Percentiles rank a stretch among this genome's conserved stretches.
These are phyloP conservation scores for Termitomyces eurrhizus DNA, from an alignment of 768 basidiomycete genomes.

Conservation along the genomic window DNA sequence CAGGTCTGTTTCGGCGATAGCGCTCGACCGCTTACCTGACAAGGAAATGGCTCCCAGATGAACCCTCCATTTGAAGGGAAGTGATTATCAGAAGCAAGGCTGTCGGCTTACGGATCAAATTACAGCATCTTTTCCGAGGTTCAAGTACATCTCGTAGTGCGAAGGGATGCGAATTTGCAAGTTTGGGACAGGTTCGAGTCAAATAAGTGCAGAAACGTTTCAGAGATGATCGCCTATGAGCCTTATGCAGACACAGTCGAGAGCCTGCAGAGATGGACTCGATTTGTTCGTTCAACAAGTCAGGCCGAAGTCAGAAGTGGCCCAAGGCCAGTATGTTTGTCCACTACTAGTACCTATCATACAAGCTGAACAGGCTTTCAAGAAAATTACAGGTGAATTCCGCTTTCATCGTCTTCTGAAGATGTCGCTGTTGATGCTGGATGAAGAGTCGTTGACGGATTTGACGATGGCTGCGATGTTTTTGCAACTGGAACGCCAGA, in stretches of 20 bases:
- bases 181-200: background rate
- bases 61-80: background rate
- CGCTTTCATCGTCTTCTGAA: background rate
- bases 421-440: background rate
- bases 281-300: background rate
- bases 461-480: background rate
- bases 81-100: background rate
- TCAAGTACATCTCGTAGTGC: background rate
- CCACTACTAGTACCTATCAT: conserved; percentile 5
- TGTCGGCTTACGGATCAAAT: background rate
- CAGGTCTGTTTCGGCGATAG: background rate
- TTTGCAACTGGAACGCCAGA: background rate
- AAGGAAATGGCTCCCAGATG: background rate
- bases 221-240: background rate
- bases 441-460: background rate
- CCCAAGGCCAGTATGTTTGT: background rate
- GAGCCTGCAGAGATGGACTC: background rate
- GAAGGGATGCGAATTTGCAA: background rate
- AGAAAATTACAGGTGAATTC: conserved; percentile 20
- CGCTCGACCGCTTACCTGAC: conserved; percentile 1
- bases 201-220: background rate
- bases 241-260: background rate
- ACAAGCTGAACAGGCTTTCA: background rate
- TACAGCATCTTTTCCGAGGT: background rate
- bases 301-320: background rate